phyloP scores from a whole-genome alignment of 2,329 filamentous ascomycete genomes.

The Xylaria sp. region DNA sequence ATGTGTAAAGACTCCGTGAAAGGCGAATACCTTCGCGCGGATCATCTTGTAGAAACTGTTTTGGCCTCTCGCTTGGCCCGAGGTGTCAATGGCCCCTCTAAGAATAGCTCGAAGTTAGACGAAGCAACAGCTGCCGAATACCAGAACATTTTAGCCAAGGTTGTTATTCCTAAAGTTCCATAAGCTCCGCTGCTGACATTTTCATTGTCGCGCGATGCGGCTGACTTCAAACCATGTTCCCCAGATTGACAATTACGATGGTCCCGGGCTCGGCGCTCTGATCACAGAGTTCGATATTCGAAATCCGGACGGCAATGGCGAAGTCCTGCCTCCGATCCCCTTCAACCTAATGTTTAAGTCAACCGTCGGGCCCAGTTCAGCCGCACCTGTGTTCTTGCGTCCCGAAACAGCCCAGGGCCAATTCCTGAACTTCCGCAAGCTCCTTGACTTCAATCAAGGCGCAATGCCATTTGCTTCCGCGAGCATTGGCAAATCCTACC shows the following conservation, averaged over 20 bases:
- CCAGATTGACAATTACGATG: slow-evolving; percentile 68
- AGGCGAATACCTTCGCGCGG: slow-evolving; percentile 92
- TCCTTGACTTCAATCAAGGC: slow-evolving; percentile 71
- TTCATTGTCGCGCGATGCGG: not conserved
- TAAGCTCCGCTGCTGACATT: not conserved
- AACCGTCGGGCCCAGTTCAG: slow-evolving; percentile 68
- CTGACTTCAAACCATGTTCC: not conserved
- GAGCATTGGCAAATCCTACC: slow-evolving; percentile 73
- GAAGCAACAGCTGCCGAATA: slow-evolving; percentile 68
- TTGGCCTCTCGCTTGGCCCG: slow-evolving; percentile 70
- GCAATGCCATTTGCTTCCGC: slow-evolving; percentile 74
- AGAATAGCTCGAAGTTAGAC: slow-evolving; percentile 61
- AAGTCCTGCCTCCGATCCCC: slow-evolving; percentile 65
- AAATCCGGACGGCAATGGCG: slow-evolving; percentile 65
- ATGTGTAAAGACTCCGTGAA: slow-evolving; percentile 99
- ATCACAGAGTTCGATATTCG: slow-evolving; percentile 70
- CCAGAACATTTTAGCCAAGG: slow-evolving; percentile 68
- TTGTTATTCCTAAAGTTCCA: slow-evolving; percentile 13
- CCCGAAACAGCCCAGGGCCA: slow-evolving; percentile 69
- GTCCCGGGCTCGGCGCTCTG: slow-evolving; percentile 65
- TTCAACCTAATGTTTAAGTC: slow-evolving; percentile 78
- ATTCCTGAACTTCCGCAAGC: slow-evolving; percentile 71
- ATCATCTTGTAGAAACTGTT: slow-evolving; percentile 94
- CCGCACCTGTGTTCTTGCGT: slow-evolving; percentile 65
- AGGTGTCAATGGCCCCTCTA: slow-evolving; percentile 62